Base-by-base conservation (phyloP, 495 filamentous ascomycete genomes). In the Aspergillus asperescens region DNA sequence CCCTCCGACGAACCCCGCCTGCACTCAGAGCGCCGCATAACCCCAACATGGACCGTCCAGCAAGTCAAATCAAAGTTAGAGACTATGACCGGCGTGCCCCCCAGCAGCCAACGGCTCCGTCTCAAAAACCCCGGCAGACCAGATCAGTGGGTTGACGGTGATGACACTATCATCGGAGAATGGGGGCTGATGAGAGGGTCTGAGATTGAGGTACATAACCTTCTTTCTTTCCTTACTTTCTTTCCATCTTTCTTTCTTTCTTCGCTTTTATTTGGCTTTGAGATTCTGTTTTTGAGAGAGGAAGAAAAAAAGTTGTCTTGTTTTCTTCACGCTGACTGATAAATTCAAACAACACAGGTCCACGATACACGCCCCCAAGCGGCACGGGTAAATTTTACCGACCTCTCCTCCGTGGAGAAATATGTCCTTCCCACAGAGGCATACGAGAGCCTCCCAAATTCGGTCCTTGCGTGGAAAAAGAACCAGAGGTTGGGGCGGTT, bases 391-490 rank as follows among this genome's bases (percentile, higher is more conserved):
- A 89, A 95, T 64, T 88, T 87, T 69, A 83, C 78, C 62, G 90
- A 90, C 62, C 74, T 83, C 20, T 88, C 86, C 22, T 80, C 81
- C 1, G 87, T 96, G 10, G 81, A 86, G 19, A 97, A 96, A 67
- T 96, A 89, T 62, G 80, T 81, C 52, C 82, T 98, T 68, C 88
- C 90, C 16, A 70, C 77, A 24, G 80, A 85, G 16, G 83, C 88
- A 50, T 98, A 98, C 73, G 87, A 88, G 61, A 80, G 81, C 48
- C 88, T 88, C 50, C 72, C 82, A 22, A 87, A 95, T 70, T 90
- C 86, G 20, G 93, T 98, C 13, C 78, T 95, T 34, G 87, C 90
- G 8, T 96, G 89, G 88, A 98, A 98, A 74, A 88, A 86, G 69
- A 77, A 82, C 18, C 83, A 95, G 59, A 89, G 95, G 60, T 79